phyloP scores from a whole-genome alignment of 164 flowering plant genomes.

The Nymphaea colorata region DNA sequence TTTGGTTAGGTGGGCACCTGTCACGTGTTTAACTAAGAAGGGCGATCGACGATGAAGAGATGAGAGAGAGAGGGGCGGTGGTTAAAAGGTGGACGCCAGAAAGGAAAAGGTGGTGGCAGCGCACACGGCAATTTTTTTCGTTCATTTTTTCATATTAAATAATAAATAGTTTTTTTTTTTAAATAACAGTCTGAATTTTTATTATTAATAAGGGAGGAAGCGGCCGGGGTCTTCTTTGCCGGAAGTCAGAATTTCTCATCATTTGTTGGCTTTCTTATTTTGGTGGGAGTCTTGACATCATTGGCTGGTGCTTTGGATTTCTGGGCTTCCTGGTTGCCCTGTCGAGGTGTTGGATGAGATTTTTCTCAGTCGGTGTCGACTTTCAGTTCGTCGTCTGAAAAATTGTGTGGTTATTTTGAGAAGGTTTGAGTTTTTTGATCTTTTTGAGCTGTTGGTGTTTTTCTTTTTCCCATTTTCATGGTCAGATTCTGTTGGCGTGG shows the following conservation, averaged over 20 bases:
- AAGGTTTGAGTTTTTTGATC: too few species aligned
- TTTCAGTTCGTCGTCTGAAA: too few species aligned
- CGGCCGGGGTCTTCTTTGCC: background rate
- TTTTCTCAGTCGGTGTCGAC: too few species aligned
- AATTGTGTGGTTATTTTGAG: too few species aligned
- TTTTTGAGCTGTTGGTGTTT: too few species aligned
- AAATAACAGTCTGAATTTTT: background rate
- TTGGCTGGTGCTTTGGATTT: background rate
- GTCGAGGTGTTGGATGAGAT: background rate
- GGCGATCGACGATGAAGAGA: background rate
- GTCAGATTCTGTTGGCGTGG: too few species aligned
- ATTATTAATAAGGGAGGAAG: background rate
- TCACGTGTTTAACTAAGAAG: background rate
- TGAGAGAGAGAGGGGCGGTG: background rate
- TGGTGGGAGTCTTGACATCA: background rate
- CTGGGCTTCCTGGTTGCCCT: background rate
- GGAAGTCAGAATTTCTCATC: background rate
- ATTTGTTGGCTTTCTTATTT: background rate
- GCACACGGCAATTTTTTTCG: background rate
- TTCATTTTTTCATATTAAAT: too few species aligned
- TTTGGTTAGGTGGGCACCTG: background rate
- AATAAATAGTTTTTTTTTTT: too few species aligned
- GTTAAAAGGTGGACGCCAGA: background rate
- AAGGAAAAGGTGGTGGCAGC: background rate
- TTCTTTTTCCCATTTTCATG: too few species aligned